Percentiles rank a stretch among this genome's conserved stretches.
Evolutionary conservation across 2,329 filamentous ascomycete genomes (phyloP).

Genomic region (Phialophora tarda): DNA sequence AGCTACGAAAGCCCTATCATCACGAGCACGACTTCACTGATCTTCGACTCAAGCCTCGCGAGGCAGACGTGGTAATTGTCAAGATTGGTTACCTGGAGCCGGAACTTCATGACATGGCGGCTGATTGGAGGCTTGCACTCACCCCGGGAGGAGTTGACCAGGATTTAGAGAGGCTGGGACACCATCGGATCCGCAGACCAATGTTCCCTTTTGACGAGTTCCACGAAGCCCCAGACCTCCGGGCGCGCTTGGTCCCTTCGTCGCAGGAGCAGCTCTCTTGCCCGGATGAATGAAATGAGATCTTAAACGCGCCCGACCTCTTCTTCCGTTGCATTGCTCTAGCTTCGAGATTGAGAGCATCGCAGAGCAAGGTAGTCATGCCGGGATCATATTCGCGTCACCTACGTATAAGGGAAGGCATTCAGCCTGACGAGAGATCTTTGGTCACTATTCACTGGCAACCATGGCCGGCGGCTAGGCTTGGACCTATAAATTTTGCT

Average conservation of each 20-base stretch:
- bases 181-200: constrained; percentile 12
- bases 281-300: neutral
- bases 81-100: constrained; percentile 19
- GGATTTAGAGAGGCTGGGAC: constrained; percentile 15
- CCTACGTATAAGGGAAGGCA: neutral
- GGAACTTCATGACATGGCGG: constrained; percentile 19
- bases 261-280: neutral
- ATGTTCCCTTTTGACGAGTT: constrained; percentile 18
- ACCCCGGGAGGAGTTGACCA: constrained; percentile 18
- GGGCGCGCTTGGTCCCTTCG: constrained; percentile 7
- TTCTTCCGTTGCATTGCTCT: neutral
- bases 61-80: constrained; percentile 13
- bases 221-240: neutral
- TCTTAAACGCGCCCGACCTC: neutral
- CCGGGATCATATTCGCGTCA: neutral
- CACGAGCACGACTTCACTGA: constrained; percentile 20
- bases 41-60: constrained; percentile 14
- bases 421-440: neutral
- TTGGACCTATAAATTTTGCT: neutral
- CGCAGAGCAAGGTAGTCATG: neutral
- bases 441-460: neutral
- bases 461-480: no score
- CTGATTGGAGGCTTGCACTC: constrained; percentile 14
- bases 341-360: neutral
- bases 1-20: constrained; percentile 15